Evolutionary conservation across 768 basidiomycete genomes (phyloP).

Genomic region (Boletus rufocinnamomeus): DNA sequence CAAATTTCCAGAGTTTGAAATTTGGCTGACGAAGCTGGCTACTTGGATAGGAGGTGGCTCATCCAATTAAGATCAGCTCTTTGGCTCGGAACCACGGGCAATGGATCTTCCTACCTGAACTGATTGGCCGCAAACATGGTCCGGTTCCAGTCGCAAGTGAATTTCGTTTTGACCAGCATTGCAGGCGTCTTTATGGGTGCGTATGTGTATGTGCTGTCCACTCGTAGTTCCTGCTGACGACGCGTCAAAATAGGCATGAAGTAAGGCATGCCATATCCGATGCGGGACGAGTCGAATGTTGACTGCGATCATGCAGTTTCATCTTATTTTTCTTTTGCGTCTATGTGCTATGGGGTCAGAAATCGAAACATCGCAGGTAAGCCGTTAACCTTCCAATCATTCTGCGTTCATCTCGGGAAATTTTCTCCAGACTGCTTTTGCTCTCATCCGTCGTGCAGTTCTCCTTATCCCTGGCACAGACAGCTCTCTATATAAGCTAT

Average conservation of each 20-base stretch:
- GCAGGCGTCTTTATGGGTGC: constrained; percentile 17
- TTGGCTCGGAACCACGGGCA: neutral
- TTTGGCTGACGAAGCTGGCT: too few species aligned
- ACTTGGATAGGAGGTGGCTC: neutral
- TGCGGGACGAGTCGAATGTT: neutral
- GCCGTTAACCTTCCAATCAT: neutral
- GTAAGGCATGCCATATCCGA: neutral
- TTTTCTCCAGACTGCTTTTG: constrained; percentile 12
- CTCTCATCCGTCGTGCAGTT: constrained; percentile 18
- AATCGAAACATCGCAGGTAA: constrained; percentile 5
- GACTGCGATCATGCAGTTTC: constrained; percentile 7
- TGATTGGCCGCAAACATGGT: constrained; percentile 2
- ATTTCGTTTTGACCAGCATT: constrained; percentile 12
- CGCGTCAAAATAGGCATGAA: constrained; percentile 16
- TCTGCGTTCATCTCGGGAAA: neutral
- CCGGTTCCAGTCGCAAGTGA: constrained; percentile 2
- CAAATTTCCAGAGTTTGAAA: too few species aligned
- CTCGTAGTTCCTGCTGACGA: neutral
- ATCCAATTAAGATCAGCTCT: neutral
- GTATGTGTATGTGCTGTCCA: neutral
- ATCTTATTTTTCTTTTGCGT: constrained; percentile 23
- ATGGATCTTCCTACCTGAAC: neutral
- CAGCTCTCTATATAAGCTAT: constrained; percentile 1
- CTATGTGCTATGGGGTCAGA: constrained; percentile 20
- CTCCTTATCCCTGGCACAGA: constrained; percentile 14